These are phyloP conservation scores for Chlamydomonas reinhardtii DNA, from an alignment of 163 green algal species.

Conservation along the genomic window DNA sequence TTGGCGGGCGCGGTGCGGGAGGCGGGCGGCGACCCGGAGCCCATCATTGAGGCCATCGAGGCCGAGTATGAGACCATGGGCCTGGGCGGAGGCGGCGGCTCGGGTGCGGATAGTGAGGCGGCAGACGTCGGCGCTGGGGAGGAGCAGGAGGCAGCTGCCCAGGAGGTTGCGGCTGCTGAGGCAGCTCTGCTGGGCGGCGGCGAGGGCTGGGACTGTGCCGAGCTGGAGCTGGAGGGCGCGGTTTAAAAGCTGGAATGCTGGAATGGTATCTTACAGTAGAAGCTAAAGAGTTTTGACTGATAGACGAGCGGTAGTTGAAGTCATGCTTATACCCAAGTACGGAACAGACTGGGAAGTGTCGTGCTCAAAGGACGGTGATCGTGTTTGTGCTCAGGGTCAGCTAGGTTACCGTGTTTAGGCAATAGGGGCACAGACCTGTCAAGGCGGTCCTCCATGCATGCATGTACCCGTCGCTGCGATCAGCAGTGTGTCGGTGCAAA, in stretches of 20 bases:
- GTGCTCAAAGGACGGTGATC: too few relatives aligned
- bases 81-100: background rate
- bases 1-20: conserved; percentile 50
- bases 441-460: too few relatives aligned
- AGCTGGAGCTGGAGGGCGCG: background rate
- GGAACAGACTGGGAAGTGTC: too few relatives aligned
- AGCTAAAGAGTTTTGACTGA: too few relatives aligned
- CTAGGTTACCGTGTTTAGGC: too few relatives aligned
- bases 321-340: too few relatives aligned
- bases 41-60: conserved; percentile 47
- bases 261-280: background rate
- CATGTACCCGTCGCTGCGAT: too few relatives aligned
- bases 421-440: too few relatives aligned
- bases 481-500: too few relatives aligned
- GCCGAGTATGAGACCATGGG: conserved; percentile 58
- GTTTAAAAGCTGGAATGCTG: background rate
- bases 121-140: background rate
- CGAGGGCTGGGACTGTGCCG: background rate
- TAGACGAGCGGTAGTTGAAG: too few relatives aligned
- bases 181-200: background rate
- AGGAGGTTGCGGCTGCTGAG: conserved; percentile 15
- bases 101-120: background rate
- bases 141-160: background rate
- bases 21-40: conserved; percentile 45
- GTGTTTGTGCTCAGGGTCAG: too few relatives aligned